Evolutionary conservation across 2,329 filamentous ascomycete genomes (phyloP).

Genomic region (Trichoderma polysporum): DNA sequence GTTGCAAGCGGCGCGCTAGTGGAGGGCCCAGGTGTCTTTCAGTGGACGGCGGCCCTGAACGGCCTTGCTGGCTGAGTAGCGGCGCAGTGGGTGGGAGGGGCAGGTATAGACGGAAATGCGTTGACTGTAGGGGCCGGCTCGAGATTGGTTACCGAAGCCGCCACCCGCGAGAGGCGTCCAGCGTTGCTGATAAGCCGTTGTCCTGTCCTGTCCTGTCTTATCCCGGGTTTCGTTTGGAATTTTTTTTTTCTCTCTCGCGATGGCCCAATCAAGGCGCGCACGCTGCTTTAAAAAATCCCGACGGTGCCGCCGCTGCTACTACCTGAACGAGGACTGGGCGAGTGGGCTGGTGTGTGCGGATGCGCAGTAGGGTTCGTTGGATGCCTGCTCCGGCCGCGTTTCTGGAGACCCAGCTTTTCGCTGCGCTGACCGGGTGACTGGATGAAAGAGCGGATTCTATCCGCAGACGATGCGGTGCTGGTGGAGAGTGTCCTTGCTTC

Average conservation of each 20-base stretch:
- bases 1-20: constrained; percentile 15
- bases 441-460: background rate
- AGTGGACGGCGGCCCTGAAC: constrained; percentile 14
- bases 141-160: constrained; percentile 12
- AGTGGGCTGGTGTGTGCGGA: constrained; percentile 15
- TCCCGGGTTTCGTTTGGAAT: background rate
- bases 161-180: constrained; percentile 5
- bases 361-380: constrained; percentile 12
- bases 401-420: constrained; percentile 10
- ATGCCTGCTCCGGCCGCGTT: constrained; percentile 5
- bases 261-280: constrained; percentile 7
- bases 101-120: background rate
- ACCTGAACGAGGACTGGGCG: background rate
- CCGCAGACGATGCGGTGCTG: constrained; percentile 4
- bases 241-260: background rate
- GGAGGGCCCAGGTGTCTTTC: constrained; percentile 13
- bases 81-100: background rate
- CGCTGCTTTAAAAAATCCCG: constrained; percentile 2
- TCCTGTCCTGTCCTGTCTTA: background rate
- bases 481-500: constrained; percentile 9
- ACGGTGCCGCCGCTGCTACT: background rate
- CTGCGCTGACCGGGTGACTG: constrained; percentile 9
- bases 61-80: constrained; percentile 10
- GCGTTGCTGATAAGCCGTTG: background rate
- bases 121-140: background rate